Percentiles rank a stretch among this genome's conserved stretches.
Evolutionary conservation across 2,329 filamentous ascomycete species (phyloP).

Genomic region (Epichloe gansuensis): DNA sequence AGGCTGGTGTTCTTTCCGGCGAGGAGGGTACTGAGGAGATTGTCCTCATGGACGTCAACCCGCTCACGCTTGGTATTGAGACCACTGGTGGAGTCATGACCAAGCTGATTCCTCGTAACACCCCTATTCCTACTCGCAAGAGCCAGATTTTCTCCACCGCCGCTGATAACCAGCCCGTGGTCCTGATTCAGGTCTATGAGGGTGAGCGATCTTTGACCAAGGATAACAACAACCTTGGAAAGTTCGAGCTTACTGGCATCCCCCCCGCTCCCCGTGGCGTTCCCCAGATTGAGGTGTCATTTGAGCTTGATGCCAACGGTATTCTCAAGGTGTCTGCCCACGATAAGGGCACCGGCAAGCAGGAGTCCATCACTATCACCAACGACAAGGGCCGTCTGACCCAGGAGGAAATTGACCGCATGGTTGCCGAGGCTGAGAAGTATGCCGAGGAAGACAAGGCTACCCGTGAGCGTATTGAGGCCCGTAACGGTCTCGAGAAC

Average conservation of each 20-base stretch:
- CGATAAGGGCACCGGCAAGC: constrained; percentile 97
- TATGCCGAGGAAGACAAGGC: constrained; percentile 99
- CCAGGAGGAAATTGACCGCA: constrained; percentile 95
- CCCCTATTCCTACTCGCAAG: constrained; percentile 89
- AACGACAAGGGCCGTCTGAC: constrained; percentile 98
- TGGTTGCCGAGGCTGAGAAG: constrained; percentile 97
- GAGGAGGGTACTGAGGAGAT: constrained; percentile 69
- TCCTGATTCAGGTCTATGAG: constrained; percentile 91
- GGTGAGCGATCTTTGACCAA: constrained; percentile 90
- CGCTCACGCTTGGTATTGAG: constrained; percentile 90
- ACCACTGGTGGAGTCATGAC: constrained; percentile 97
- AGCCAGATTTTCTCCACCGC: constrained; percentile 96
- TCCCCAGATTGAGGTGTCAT: constrained; percentile 95
- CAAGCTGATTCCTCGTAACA: constrained; percentile 90
- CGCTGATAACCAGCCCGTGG: constrained; percentile 90
- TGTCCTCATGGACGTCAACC: constrained; percentile 96
- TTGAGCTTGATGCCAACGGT: constrained; percentile 96
- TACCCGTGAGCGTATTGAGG: constrained; percentile 90
- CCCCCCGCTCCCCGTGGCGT: constrained; percentile 90
- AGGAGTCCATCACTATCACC: constrained; percentile 95
- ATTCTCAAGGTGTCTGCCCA: constrained; percentile 92
- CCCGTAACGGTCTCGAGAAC: constrained; percentile 94
- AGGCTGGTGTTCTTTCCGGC: constrained; percentile 87
- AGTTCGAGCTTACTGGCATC: constrained; percentile 95
- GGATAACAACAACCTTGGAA: constrained; percentile 94